Evolutionary conservation across 352 stramenopile genomes (phyloP).

Genomic region (Globisporangium alternatum): DNA sequence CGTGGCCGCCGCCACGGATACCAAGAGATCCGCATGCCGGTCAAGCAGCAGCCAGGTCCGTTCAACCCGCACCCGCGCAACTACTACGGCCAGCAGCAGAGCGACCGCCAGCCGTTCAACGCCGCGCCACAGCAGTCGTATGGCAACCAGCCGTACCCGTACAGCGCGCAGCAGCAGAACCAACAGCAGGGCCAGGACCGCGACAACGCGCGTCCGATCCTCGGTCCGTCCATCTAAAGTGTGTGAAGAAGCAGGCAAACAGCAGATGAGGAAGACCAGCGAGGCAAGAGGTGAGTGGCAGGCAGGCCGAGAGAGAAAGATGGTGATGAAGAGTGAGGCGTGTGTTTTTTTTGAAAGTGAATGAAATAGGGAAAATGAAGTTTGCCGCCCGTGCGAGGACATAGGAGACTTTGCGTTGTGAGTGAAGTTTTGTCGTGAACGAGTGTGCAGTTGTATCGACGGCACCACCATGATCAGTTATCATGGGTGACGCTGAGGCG

Average conservation of each 20-base stretch:
- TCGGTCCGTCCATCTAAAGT: conserved; percentile 13
- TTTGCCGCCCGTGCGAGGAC: too few species aligned
- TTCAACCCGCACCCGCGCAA: conserved; percentile 83
- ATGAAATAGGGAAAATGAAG: too few species aligned
- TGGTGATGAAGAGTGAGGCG: too few species aligned
- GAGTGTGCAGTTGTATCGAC: too few species aligned
- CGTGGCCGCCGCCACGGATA: conserved; percentile 65
- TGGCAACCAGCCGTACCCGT: conserved; percentile 11
- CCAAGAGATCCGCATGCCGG: conserved; percentile 84
- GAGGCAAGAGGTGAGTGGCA: background rate
- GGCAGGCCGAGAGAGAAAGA: background rate
- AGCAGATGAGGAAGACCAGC: background rate
- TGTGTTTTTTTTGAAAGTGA: too few species aligned
- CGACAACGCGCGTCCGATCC: conserved; percentile 7
- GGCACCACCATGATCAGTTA: too few species aligned
- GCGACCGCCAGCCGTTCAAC: conserved; percentile 38
- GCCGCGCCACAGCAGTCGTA: conserved; percentile 32
- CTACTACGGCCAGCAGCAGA: conserved; percentile 41
- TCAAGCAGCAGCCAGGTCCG: conserved; percentile 57
- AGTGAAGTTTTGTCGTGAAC: too few species aligned
- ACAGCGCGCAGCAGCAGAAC: conserved; percentile 9
- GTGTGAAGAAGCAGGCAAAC: background rate
- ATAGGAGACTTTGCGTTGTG: too few species aligned
- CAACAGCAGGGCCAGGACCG: conserved; percentile 6
- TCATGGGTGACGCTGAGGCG: too few species aligned